phyloP scores from a whole-genome alignment of 139 green algal genomes.

The Volvox africanus region DNA sequence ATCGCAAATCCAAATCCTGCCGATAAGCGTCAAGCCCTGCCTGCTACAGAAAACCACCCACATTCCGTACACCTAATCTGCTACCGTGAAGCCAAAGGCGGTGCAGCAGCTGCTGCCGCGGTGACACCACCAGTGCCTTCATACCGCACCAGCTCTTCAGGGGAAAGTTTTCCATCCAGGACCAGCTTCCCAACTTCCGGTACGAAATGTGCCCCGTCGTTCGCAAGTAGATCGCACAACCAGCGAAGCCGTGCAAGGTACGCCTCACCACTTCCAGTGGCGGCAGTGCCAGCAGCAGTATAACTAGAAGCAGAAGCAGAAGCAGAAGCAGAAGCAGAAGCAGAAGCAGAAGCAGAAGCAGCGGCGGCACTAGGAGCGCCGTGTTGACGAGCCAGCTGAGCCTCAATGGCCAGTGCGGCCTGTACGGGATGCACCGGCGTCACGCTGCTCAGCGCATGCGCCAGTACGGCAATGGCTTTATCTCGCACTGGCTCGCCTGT shows the following conservation, averaged over 20 bases:
- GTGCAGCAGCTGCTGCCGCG: neutral
- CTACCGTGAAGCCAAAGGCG: neutral
- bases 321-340: neutral
- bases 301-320: neutral
- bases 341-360: neutral
- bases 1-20: no score
- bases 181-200: constrained; percentile 19
- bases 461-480: constrained; percentile 1
- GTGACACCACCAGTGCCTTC: neutral
- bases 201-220: neutral
- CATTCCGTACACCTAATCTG: neutral
- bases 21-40: no score
- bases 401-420: constrained; percentile 17
- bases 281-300: neutral
- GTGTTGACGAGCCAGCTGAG: neutral
- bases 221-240: constrained; percentile 15
- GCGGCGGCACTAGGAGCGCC: neutral
- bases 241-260: constrained; percentile 26
- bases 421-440: constrained; percentile 10
- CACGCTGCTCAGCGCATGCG: neutral
- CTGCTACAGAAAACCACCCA: no score
- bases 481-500: constrained; percentile 16
- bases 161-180: neutral
- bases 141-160: constrained; percentile 23
- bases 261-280: neutral